Evolutionary conservation across 768 basidiomycete species (phyloP), one percentile per base, ranked within the genome.

Genomic region (Mycena vulgaris): DNA sequence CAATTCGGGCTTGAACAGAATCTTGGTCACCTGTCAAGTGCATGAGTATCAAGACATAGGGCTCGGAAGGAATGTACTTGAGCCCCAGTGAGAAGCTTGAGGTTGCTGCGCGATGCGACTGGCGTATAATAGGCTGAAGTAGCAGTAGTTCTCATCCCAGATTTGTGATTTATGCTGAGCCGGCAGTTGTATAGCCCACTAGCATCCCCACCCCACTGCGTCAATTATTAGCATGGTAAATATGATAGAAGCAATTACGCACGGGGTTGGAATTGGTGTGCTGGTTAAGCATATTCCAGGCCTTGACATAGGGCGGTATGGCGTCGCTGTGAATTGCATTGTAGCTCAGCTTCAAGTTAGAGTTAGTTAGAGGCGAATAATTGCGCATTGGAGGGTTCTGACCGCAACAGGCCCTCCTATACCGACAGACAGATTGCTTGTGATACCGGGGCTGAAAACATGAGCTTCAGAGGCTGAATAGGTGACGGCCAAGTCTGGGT

Each of bases 221-320:
- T n/a, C n/a, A n/a, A n/a, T n/a, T n/a, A n/a, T n/a, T n/a, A n/a
- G n/a, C n/a, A n/a, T n/a, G n/a, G n/a, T n/a, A n/a, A n/a, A n/a
- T n/a, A n/a, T n/a, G n/a, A n/a, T n/a, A n/a, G n/a, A n/a, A n/a
- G n/a, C n/a, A 19, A 47, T 17, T 2, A 35, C 67, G 31, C 14
- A 68, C 67, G 6, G 67, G 67, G 16, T 68, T 68, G 21, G 45
- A 30, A 39, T 68, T 68, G 35, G 60, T 68, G 7, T 31, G 14
- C 13, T 55, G 59, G 52, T 31, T 23, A 5, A 53, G 52, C 23
- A 23, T 27, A 19, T 68, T 68, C 67, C 67, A 68, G 9, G 67
- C 60, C 31, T 62, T 62, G 16, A 62, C 40, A 49, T 48, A 62
- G 35, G 59, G 30, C 1, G 67, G 33, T 10, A 39, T 16, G 13